Percentiles rank a stretch among this genome's conserved stretches.
phyloP scores from a whole-genome alignment of 192 early-diverging fungal genomes.

The Coemansia sp. region DNA sequence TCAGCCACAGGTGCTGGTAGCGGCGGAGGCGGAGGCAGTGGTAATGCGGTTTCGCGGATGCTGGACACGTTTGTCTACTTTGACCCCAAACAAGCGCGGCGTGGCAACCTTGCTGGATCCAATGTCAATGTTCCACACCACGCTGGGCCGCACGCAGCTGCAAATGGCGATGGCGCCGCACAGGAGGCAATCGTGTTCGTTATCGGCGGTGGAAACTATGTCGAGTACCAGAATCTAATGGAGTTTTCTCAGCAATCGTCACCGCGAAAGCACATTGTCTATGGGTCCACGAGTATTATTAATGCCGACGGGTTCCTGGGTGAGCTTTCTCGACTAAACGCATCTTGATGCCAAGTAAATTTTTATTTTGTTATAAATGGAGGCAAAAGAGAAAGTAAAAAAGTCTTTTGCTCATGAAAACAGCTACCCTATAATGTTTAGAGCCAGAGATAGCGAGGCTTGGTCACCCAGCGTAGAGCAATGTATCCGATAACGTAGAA shows the following conservation, averaged over 20 bases:
- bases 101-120: conserved; percentile 56
- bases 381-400: no score
- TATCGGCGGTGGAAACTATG: conserved; percentile 96
- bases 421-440: no score
- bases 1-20: conserved; percentile 10
- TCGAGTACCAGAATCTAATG: conserved; percentile 95
- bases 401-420: no score
- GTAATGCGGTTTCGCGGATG: conserved; percentile 20
- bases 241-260: conserved; percentile 77
- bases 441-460: background rate
- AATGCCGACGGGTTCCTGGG: conserved; percentile 77
- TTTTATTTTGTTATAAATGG: background rate
- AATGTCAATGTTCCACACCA: conserved; percentile 14
- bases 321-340: conserved; percentile 71
- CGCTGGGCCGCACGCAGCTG: conserved; percentile 22
- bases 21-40: conserved; percentile 8
- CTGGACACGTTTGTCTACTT: conserved; percentile 85
- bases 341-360: background rate
- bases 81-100: conserved; percentile 77
- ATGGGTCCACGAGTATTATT: conserved; percentile 91
- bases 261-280: conserved; percentile 79
- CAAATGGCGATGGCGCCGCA: conserved; percentile 55
- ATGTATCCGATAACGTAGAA: conserved; percentile 22
- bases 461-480: no score
- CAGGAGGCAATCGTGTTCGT: conserved; percentile 97